Conservation (phyloP, 139 green algal genomes). For the Volvox africanus region DNA sequence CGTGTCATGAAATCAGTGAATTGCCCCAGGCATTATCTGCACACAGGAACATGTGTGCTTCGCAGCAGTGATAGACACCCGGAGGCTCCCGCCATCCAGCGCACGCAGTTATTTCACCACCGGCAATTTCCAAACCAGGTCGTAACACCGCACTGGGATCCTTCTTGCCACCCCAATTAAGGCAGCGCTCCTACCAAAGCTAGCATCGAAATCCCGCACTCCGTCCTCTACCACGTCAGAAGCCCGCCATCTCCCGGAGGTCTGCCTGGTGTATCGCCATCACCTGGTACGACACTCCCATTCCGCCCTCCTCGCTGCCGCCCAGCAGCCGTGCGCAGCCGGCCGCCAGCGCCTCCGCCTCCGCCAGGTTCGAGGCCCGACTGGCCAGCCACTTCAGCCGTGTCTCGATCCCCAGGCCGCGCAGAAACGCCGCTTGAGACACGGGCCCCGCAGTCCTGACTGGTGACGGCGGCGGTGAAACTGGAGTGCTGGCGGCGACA, state of each 20-base stretch:
- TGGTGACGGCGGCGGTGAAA: slow-evolving; percentile 27
- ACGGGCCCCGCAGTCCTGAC: neutral
- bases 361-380: neutral
- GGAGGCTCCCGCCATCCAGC: no score
- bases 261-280: slow-evolving; percentile 35
- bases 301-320: slow-evolving; percentile 45
- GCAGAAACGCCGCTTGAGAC: slow-evolving; percentile 81
- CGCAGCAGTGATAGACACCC: no score
- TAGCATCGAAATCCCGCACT: no score
- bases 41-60: no score
- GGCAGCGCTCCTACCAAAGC: no score
- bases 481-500: neutral
- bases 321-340: slow-evolving; percentile 58
- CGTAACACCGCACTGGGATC: no score
- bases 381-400: slow-evolving; percentile 72
- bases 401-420: slow-evolving; percentile 78
- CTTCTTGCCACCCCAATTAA: no score
- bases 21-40: no score
- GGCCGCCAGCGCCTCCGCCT: no score
- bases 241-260: slow-evolving; percentile 3
- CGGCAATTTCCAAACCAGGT: no score
- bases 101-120: no score
- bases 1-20: no score
- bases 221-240: neutral
- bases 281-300: slow-evolving; percentile 72